Conservation (phyloP, 2,329 filamentous ascomycete genomes). For the Davidsoniella virescens region DNA sequence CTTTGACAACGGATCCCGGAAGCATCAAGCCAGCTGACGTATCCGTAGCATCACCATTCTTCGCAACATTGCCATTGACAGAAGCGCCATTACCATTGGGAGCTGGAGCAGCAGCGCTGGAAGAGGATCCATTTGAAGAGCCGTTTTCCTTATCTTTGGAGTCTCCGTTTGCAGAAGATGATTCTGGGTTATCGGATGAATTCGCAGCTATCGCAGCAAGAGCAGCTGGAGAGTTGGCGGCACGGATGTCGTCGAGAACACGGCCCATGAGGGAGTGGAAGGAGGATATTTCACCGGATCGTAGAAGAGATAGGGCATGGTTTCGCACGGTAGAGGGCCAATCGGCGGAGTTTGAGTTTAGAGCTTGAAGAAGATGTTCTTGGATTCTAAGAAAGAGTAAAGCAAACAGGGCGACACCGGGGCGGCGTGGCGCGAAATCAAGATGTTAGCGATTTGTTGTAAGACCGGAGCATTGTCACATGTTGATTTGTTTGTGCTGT, state of each 20-base stretch:
- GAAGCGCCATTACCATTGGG: conserved; percentile 19
- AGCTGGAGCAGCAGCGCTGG: background rate
- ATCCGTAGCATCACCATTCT: conserved; percentile 16
- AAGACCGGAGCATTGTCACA: too few species aligned
- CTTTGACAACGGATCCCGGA: conserved; percentile 42
- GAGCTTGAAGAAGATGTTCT: conserved; percentile 44
- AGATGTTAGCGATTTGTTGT: too few species aligned
- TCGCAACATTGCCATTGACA: conserved; percentile 15
- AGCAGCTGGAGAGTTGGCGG: conserved; percentile 24
- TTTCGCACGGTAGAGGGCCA: conserved; percentile 45
- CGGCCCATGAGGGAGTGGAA: conserved; percentile 45
- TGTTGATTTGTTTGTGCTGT: too few species aligned
- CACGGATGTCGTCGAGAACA: conserved; percentile 45
- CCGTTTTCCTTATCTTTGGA: conserved; percentile 14
- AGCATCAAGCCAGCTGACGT: conserved; percentile 30
- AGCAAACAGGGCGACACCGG: background rate
- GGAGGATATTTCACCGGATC: conserved; percentile 40
- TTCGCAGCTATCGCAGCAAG: background rate
- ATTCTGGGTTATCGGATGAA: conserved; percentile 16
- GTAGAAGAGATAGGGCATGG: conserved; percentile 44
- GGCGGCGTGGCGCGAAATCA: too few species aligned
- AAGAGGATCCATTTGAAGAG: background rate
- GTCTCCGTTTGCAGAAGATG: conserved; percentile 14
- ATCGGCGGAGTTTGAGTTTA: conserved; percentile 42
- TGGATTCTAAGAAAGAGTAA: conserved; percentile 34